These are phyloP conservation scores for Hypoxylon cercidicola DNA, from an alignment of 495 filamentous ascomycete species.

Conservation along the genomic window DNA sequence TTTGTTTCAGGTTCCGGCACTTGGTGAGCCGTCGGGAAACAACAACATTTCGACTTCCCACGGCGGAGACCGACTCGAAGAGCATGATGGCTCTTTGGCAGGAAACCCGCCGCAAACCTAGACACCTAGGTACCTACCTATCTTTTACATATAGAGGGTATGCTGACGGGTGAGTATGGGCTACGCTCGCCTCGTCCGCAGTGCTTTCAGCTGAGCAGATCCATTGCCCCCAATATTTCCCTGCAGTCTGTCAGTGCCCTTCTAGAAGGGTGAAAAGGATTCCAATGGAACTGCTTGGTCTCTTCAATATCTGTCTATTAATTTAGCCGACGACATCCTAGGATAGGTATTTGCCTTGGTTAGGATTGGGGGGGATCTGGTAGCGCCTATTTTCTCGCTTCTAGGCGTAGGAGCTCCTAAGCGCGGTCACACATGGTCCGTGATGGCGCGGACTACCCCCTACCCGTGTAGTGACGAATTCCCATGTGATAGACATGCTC, in stretches of 20 bases:
- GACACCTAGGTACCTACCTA: neutral
- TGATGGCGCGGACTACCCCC: neutral
- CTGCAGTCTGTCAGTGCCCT: neutral
- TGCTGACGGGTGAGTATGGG: neutral
- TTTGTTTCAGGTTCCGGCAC: slow-evolving; percentile 33
- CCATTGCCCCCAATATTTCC: neutral
- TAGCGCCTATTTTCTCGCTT: slow-evolving; percentile 14
- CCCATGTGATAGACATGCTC: neutral
- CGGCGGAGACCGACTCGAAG: neutral
- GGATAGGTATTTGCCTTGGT: slow-evolving; percentile 4
- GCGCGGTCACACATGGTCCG: slow-evolving; percentile 1
- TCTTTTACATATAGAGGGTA: neutral
- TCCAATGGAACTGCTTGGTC: slow-evolving; percentile 13
- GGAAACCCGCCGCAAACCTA: slow-evolving; percentile 4
- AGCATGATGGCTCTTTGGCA: neutral
- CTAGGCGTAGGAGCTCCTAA: slow-evolving; percentile 1
- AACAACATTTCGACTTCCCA: neutral
- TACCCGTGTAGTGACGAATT: neutral
- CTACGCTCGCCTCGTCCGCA: slow-evolving; percentile 26
- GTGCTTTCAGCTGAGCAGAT: slow-evolving; percentile 30
- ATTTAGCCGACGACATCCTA: slow-evolving; percentile 30
- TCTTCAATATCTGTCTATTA: slow-evolving; percentile 18
- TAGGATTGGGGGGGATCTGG: neutral
- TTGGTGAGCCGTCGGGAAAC: slow-evolving; percentile 4
- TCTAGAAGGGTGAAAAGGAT: slow-evolving; percentile 29